Conservation (phyloP, 139 green algal genomes). For the Pleodorina starrii region DNA sequence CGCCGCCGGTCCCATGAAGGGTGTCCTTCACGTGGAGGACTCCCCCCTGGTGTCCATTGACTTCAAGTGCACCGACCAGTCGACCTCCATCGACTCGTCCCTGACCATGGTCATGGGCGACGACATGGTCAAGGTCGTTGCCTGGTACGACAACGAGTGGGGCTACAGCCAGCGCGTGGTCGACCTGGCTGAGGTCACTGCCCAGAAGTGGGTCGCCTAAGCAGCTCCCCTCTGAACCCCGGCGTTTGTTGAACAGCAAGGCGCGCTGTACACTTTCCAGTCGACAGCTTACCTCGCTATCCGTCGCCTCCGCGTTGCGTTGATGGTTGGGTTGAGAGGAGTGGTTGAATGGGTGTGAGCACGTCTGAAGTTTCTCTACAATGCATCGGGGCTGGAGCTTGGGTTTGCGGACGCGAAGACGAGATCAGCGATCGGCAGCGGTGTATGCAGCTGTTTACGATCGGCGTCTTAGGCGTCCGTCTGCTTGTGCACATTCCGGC, state of each 20-base stretch:
- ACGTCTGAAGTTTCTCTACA: no score
- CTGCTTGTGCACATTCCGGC: no score
- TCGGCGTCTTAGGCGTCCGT: no score
- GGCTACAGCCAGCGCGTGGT: slow-evolving; percentile 96
- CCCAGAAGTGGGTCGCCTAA: slow-evolving; percentile 79
- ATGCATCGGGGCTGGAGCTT: no score
- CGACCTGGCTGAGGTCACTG: slow-evolving; percentile 92
- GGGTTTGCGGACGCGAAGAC: no score
- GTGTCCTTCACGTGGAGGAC: slow-evolving; percentile 93
- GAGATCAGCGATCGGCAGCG: no score
- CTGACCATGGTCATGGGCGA: slow-evolving; percentile 99
- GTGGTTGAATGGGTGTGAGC: no score
- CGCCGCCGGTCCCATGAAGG: slow-evolving; percentile 86
- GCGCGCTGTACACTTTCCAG: neutral
- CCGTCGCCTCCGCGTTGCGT: no score
- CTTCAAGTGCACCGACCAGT: slow-evolving; percentile 90
- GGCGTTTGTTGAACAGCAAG: neutral
- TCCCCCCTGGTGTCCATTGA: slow-evolving; percentile 97
- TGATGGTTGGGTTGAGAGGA: no score
- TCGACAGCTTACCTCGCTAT: neutral
- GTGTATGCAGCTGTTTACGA: no score
- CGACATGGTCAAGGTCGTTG: slow-evolving; percentile 97
- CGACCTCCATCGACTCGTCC: slow-evolving; percentile 94
- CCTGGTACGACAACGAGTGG: slow-evolving; percentile 97
- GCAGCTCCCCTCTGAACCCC: neutral